Conservation (phyloP, 352 stramenopile species). For the Phytophthora cajani region DNA sequence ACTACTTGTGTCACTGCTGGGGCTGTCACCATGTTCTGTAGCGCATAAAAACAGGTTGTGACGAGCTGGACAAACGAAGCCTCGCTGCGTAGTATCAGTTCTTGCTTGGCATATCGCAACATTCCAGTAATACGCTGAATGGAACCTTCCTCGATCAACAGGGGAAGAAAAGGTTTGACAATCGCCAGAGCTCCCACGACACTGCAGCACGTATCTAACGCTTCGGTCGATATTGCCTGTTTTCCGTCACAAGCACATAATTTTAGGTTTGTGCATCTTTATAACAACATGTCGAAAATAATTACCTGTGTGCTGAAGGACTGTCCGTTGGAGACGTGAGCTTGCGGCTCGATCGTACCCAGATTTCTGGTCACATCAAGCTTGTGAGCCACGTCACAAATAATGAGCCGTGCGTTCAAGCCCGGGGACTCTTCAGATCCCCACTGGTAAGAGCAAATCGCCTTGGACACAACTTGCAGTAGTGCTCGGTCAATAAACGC, state of each 20-base stretch:
- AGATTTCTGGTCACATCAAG: slow-evolving; percentile 35
- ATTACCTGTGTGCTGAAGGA: slow-evolving; percentile 26
- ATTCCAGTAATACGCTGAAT: slow-evolving; percentile 29
- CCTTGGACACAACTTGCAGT: slow-evolving; percentile 33
- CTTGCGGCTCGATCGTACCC: slow-evolving; percentile 30
- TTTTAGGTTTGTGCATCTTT: not conserved
- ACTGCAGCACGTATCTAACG: slow-evolving; percentile 45
- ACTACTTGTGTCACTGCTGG: slow-evolving; percentile 1
- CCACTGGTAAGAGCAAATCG: slow-evolving; percentile 28
- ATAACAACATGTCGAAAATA: too few species aligned
- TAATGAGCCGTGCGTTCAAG: slow-evolving; percentile 22
- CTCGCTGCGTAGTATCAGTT: slow-evolving; percentile 25
- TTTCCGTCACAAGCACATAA: not conserved
- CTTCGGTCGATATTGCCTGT: slow-evolving; percentile 43
- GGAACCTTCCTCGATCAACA: slow-evolving; percentile 21
- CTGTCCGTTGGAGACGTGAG: slow-evolving; percentile 9
- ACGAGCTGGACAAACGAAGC: slow-evolving; percentile 38
- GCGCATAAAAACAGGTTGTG: slow-evolving; percentile 39
- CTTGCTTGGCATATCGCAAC: slow-evolving; percentile 37
- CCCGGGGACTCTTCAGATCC: slow-evolving; percentile 9
- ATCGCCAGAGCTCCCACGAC: slow-evolving; percentile 40
- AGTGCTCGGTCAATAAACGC: slow-evolving; percentile 35
- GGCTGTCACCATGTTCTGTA: slow-evolving; percentile 31
- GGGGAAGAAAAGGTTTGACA: slow-evolving; percentile 12
- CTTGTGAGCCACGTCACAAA: slow-evolving; percentile 32